Evolutionary conservation across 1,139 yeast genomes (phyloP).

Genomic region (Tardiomyces depauwii): DNA sequence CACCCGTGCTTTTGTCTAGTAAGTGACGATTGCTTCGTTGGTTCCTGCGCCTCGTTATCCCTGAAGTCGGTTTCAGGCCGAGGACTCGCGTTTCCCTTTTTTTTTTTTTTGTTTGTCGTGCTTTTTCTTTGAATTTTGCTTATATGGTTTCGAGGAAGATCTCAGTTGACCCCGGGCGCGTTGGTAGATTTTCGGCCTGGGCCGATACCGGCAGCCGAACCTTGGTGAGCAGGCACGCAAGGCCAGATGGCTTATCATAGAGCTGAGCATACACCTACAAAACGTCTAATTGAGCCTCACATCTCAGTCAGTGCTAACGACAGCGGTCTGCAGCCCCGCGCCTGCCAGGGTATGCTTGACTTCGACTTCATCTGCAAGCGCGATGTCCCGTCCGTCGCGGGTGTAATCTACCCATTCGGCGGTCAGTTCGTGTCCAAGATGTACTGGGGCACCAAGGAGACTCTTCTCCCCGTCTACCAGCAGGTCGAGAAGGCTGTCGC

Average conservation of each 20-base stretch:
- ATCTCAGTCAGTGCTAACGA: not conserved
- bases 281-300: too few species aligned
- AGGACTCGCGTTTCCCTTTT: too few species aligned
- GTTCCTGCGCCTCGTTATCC: too few species aligned
- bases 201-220: too few species aligned
- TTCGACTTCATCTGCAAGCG: slow-evolving; percentile 37
- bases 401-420: slow-evolving; percentile 37
- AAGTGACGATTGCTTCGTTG: too few species aligned
- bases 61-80: not conserved
- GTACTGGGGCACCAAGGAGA: slow-evolving; percentile 42
- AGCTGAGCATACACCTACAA: too few species aligned
- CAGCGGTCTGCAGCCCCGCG: slow-evolving; percentile 32
- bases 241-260: too few species aligned
- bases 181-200: not conserved
- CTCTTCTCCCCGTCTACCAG: slow-evolving; percentile 35
- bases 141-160: too few species aligned
- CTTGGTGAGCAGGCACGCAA: too few species aligned
- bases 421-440: slow-evolving; percentile 35
- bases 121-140: too few species aligned
- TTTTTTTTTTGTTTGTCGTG: too few species aligned
- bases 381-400: slow-evolving; percentile 36
- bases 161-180: too few species aligned
- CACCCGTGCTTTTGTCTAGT: slow-evolving; percentile 34
- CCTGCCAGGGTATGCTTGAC: slow-evolving; percentile 39
- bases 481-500: slow-evolving; percentile 31